phyloP scores from a whole-genome alignment of 352 stramenopile species.

The Pythium diclinum region DNA sequence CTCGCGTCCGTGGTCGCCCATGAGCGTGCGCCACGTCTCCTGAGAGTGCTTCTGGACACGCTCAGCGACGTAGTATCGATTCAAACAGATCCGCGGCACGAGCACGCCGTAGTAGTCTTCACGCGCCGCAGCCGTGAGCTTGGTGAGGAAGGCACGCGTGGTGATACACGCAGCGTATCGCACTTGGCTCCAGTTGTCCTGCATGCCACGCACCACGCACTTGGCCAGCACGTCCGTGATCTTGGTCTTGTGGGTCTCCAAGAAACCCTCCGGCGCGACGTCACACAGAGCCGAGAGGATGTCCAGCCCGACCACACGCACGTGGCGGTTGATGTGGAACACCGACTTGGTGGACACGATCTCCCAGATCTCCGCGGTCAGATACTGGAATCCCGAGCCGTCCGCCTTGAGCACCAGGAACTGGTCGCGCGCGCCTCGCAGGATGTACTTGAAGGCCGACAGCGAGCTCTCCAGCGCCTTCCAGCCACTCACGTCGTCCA shows the following conservation, averaged over 20 bases:
- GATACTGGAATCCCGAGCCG: slow-evolving; percentile 42
- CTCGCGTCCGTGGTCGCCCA: slow-evolving; percentile 74
- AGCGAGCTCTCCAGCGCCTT: slow-evolving; percentile 94
- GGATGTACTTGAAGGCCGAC: slow-evolving; percentile 81
- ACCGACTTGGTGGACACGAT: slow-evolving; percentile 74
- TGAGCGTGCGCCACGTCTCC: slow-evolving; percentile 93
- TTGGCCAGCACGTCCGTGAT: slow-evolving; percentile 54
- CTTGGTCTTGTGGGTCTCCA: slow-evolving; percentile 35
- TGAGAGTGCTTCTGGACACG: slow-evolving; percentile 96
- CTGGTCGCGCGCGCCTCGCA: slow-evolving; percentile 67
- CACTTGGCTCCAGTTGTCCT: slow-evolving; percentile 98
- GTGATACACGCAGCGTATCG: slow-evolving; percentile 93
- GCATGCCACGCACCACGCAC: slow-evolving; percentile 78
- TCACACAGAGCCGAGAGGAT: slow-evolving; percentile 75
- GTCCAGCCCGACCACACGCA: slow-evolving; percentile 85
- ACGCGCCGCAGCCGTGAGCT: slow-evolving; percentile 57
- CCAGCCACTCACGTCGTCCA: slow-evolving; percentile 97
- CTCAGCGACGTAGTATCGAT: slow-evolving; percentile 96
- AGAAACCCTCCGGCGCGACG: slow-evolving; percentile 39
- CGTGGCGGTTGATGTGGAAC: slow-evolving; percentile 95
- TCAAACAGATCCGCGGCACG: slow-evolving; percentile 95
- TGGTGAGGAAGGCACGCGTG: slow-evolving; percentile 82
- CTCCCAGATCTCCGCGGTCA: slow-evolving; percentile 61
- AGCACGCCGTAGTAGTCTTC: slow-evolving; percentile 74
- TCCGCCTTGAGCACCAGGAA: slow-evolving; percentile 48